These are phyloP conservation scores for Colletotrichum shisoi DNA, from an alignment of 2,329 filamentous ascomycete species.

Conservation along the genomic window DNA sequence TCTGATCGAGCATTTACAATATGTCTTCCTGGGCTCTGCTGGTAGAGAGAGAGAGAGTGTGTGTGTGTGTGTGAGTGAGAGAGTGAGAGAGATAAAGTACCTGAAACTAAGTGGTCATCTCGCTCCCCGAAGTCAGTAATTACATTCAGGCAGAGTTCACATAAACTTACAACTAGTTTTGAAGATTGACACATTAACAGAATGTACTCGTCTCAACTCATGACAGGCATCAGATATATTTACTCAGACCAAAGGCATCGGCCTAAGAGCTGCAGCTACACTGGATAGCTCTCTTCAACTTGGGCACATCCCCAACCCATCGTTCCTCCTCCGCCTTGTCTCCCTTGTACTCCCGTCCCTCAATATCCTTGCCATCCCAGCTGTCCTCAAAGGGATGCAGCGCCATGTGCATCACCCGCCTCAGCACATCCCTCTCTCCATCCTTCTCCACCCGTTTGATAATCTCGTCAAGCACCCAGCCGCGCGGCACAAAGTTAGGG, in stretches of 20 bases:
- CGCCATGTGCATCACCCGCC: conserved; percentile 81
- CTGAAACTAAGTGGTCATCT: no score
- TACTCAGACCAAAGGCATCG: not conserved
- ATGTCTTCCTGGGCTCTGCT: no score
- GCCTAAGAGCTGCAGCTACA: conserved; percentile 89
- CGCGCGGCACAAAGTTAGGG: conserved; percentile 88
- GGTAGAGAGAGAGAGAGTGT: no score
- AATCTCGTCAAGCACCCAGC: conserved; percentile 92
- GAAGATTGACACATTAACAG: no score
- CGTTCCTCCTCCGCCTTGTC: conserved; percentile 78
- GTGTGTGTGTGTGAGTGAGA: no score
- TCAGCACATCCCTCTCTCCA: conserved; percentile 79
- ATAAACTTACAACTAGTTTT: no score
- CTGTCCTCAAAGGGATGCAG: conserved; percentile 83
- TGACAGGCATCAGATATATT: not conserved
- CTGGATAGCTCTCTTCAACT: conserved; percentile 80
- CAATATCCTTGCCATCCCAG: conserved; percentile 66
- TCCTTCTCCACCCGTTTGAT: conserved; percentile 88
- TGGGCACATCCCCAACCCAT: conserved; percentile 86
- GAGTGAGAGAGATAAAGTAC: no score
- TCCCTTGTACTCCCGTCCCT: conserved; percentile 61
- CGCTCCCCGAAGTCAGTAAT: no score
- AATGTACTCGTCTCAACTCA: not conserved
- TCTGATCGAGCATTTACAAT: no score
- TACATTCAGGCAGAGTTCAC: no score